Base-by-base conservation (phyloP, 257 asterid genomes). In the Cynanchum wilfordii region DNA sequence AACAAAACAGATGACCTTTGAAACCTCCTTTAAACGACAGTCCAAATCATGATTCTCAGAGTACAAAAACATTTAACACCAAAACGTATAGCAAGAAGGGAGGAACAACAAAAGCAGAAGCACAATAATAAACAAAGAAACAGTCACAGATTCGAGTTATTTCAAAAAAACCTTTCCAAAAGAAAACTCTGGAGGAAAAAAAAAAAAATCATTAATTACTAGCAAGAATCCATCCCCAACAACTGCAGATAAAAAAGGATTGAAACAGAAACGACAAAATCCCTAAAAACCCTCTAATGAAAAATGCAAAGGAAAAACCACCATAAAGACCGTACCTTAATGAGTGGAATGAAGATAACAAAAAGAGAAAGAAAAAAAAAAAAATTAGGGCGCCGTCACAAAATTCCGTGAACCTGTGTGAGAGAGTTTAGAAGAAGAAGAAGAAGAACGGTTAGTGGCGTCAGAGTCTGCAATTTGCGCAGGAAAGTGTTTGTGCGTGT, bases 21-120 rank as follows among this genome's bases (percentile, higher is more conserved):
- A 16, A 76, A 72, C 60, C 72, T 52, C 60, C 2, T 70, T 25
- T 58, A 50, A 76, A 7, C 30, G 74, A 51, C 24, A 67, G 66
- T 2, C 69, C 71, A 74, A 72, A 60, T 44, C 69, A 56, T 74
- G 73, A 69, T 73, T 9, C 73, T 71, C 75, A 65, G 57, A 71
- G 38, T 47, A 3, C 59, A 62, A 38, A 58, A 76, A 20, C 33
- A 27, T 66, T 60, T 36, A 49, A 10, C 47, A 24, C 20, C 74
- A 71, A 71, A 50, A 63, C 76, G 30, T 29, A 22, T n/a, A 38
- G 17, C 65, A 49, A 49, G 19, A 73, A 49, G 27, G 30, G 17
- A 40, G 7, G 33, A 15, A 56, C 10, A 75, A n/a, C n/a, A n/a
- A n/a, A 62, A 36, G 22, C 66, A 27, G 42, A 5, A 38, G 47